A percentile compares a stretch with the other conserved stretches of the same genome.
Conservation (phyloP, 352 stramenopile species). For the Phytophthora constricta region DNA sequence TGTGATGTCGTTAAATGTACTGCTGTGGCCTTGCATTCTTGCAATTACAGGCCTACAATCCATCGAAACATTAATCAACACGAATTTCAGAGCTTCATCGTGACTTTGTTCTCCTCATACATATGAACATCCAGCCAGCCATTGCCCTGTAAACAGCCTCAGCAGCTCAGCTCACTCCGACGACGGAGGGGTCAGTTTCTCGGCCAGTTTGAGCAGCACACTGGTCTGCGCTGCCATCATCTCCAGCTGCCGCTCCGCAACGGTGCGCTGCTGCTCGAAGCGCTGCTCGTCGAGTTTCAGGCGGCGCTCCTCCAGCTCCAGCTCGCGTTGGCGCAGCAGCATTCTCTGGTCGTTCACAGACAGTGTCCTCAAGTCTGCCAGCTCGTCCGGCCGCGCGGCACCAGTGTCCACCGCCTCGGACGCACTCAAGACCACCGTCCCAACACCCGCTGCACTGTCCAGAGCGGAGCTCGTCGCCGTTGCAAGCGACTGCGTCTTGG, state of each 20-base stretch:
- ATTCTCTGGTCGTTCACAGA: slow-evolving; percentile 30
- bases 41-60: no score
- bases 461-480: slow-evolving; percentile 18
- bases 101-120: no score
- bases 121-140: no score
- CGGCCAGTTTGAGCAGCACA: slow-evolving; percentile 33
- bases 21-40: no score
- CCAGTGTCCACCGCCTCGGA: background rate
- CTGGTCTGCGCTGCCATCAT: slow-evolving; percentile 38
- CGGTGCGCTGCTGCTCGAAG: slow-evolving; percentile 34
- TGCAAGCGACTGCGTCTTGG: background rate
- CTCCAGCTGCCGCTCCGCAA: slow-evolving; percentile 32
- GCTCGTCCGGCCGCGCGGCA: background rate
- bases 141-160: no score
- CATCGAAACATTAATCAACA: no score
- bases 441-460: slow-evolving; percentile 20
- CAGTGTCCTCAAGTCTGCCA: background rate
- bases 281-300: slow-evolving; percentile 34
- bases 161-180: no score
- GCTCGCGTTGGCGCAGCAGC: slow-evolving; percentile 28
- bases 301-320: slow-evolving; percentile 32
- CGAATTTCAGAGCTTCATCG: no score
- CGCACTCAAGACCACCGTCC: background rate
- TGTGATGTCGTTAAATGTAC: no score
- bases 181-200: slow-evolving; percentile 19